phyloP scores from a whole-genome alignment of 371 early-diverging fungal species.

The Syncephalastrum monosporum region DNA sequence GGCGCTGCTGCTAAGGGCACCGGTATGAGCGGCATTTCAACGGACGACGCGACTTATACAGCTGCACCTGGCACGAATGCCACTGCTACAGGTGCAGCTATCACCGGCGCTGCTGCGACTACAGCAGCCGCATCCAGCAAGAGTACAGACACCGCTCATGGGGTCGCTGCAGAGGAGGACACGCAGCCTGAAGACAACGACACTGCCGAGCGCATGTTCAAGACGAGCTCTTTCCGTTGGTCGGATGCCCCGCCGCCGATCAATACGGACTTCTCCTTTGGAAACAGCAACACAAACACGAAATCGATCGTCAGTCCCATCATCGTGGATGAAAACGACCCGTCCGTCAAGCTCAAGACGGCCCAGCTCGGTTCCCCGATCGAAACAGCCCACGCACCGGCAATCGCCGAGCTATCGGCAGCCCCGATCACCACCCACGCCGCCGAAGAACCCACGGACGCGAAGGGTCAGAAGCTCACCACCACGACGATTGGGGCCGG shows the following conservation, averaged over 20 bases:
- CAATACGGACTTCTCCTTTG: slow-evolving; percentile 17
- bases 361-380: slow-evolving; percentile 33
- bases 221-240: slow-evolving; percentile 21
- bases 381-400: slow-evolving; percentile 24
- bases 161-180: not conserved
- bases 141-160: not conserved
- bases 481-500: not conserved
- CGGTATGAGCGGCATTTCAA: too few relatives aligned
- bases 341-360: slow-evolving; percentile 29
- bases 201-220: not conserved
- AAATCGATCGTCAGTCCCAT: not conserved
- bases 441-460: not conserved
- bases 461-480: too few relatives aligned
- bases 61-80: too few relatives aligned
- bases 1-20: too few relatives aligned
- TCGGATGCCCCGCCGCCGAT: slow-evolving; percentile 20
- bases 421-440: slow-evolving; percentile 16
- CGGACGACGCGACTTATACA: too few relatives aligned
- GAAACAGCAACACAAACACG: not conserved
- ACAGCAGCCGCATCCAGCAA: not conserved
- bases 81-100: too few relatives aligned
- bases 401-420: slow-evolving; percentile 17
- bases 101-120: not conserved
- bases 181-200: not conserved
- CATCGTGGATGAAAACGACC: slow-evolving; percentile 10